Evolutionary conservation across 163 green algal genomes (phyloP).

Genomic region (Scenedesmus sp.): DNA sequence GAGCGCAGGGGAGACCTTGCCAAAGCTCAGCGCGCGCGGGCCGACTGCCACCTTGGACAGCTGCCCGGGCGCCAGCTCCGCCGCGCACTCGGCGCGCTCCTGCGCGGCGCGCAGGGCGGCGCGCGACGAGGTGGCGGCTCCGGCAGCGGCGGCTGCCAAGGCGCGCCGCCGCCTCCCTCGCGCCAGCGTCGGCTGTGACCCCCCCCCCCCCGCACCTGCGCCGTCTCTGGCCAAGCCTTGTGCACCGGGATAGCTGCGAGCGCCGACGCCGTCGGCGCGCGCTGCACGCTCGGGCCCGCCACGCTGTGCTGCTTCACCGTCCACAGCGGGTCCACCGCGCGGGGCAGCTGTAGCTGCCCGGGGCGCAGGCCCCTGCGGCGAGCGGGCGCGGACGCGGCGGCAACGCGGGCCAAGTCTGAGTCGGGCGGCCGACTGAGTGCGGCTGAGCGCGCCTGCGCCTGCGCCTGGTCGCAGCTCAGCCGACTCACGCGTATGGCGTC

Average conservation of each 20-base stretch:
- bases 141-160: too few species aligned
- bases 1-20: conserved; percentile 61
- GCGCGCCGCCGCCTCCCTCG: too few species aligned
- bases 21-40: conserved; percentile 64
- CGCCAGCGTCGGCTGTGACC: too few species aligned
- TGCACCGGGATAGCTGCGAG: conserved; percentile 55
- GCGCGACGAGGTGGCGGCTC: too few species aligned
- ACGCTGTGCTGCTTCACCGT: conserved; percentile 46
- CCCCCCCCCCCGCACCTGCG: conserved; percentile 46
- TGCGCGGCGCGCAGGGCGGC: too few species aligned
- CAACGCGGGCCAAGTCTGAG: neutral
- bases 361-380: conserved; percentile 53
- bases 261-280: conserved; percentile 41
- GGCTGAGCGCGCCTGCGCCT: too few species aligned
- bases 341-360: conserved; percentile 45
- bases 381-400: neutral
- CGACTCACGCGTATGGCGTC: conserved; percentile 64
- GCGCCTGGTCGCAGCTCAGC: too few species aligned
- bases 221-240: conserved; percentile 54
- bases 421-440: too few species aligned
- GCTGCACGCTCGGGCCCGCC: conserved; percentile 44
- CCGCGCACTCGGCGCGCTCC: conserved; percentile 40
- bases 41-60: conserved; percentile 58
- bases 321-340: conserved; percentile 63
- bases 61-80: conserved; percentile 54